phyloP scores from a whole-genome alignment of 2,329 filamentous ascomycete genomes.

The Phialophora expanda region DNA sequence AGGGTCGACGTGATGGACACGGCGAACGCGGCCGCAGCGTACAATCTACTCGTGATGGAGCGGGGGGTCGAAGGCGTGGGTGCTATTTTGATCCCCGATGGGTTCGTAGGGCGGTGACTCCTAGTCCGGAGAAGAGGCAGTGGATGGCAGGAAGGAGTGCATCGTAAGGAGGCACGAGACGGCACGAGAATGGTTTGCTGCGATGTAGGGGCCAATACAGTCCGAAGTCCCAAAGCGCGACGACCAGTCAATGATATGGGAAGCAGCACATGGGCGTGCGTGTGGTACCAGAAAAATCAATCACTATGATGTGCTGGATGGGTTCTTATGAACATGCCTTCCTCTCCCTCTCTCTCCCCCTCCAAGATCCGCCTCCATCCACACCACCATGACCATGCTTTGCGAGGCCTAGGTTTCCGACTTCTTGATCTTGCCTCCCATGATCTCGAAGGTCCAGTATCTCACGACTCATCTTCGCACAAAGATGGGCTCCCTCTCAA shows the following conservation, averaged over 20 bases:
- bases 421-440: no score
- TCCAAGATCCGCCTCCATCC: no score
- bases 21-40: constrained; percentile 89
- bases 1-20: constrained; percentile 89
- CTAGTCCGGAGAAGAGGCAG: not conserved
- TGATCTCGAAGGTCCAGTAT: no score
- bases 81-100: constrained; percentile 43
- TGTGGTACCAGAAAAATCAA: not conserved
- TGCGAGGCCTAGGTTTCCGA: no score
- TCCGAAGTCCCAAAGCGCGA: not conserved
- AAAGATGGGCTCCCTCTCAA: constrained; percentile 29
- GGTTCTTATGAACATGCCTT: no score
- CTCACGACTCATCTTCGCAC: not conserved
- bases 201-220: no score
- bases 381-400: no score
- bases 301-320: not conserved
- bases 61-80: constrained; percentile 71
- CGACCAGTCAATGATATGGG: not conserved
- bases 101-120: constrained; percentile 21
- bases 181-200: not conserved
- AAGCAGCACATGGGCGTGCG: not conserved
- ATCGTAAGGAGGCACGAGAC: not conserved
- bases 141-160: not conserved
- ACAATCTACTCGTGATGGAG: constrained; percentile 94
- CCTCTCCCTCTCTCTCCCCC: no score